Evolutionary conservation across 495 filamentous ascomycete genomes (phyloP).

Genomic region (Trypethelium eluteriae): DNA sequence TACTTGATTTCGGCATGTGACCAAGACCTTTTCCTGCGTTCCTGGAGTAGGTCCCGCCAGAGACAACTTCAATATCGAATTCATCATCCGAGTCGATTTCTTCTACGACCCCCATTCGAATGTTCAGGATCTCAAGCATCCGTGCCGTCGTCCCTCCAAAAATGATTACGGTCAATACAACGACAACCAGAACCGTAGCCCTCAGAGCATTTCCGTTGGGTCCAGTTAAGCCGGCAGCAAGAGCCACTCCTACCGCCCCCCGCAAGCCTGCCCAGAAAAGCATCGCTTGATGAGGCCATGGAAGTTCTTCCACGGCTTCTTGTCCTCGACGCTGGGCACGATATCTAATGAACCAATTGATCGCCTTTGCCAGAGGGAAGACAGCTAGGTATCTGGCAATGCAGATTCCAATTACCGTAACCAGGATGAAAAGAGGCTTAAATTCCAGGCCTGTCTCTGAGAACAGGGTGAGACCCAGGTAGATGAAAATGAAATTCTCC

Average conservation of each 20-base stretch:
- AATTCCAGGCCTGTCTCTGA: conserved; percentile 80
- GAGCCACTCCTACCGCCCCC: conserved; percentile 89
- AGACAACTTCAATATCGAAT: conserved; percentile 88
- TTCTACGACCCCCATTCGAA: conserved; percentile 89
- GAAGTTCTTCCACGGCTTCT: conserved; percentile 81
- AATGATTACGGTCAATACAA: conserved; percentile 95
- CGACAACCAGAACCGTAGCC: conserved; percentile 91
- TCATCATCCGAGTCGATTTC: conserved; percentile 96
- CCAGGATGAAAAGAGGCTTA: conserved; percentile 91
- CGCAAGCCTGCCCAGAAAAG: conserved; percentile 96
- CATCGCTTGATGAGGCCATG: conserved; percentile 91
- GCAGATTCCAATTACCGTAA: conserved; percentile 86
- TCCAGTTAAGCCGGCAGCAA: conserved; percentile 81
- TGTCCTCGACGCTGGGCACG: conserved; percentile 70
- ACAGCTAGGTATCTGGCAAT: conserved; percentile 85
- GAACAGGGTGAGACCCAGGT: conserved; percentile 87
- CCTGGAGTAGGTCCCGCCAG: conserved; percentile 62
- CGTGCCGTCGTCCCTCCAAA: conserved; percentile 97
- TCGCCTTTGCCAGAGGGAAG: conserved; percentile 79
- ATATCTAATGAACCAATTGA: conserved; percentile 92
- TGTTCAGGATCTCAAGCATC: conserved; percentile 93
- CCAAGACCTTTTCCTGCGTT: conserved; percentile 58
- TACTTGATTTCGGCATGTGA: conserved; percentile 58
- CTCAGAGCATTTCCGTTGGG: conserved; percentile 69
- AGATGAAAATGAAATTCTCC: conserved; percentile 99